Evolutionary conservation across 768 basidiomycete genomes (phyloP), one percentile per base, ranked within the genome.

Genomic region (Phlebiopsis flavidoalba): DNA sequence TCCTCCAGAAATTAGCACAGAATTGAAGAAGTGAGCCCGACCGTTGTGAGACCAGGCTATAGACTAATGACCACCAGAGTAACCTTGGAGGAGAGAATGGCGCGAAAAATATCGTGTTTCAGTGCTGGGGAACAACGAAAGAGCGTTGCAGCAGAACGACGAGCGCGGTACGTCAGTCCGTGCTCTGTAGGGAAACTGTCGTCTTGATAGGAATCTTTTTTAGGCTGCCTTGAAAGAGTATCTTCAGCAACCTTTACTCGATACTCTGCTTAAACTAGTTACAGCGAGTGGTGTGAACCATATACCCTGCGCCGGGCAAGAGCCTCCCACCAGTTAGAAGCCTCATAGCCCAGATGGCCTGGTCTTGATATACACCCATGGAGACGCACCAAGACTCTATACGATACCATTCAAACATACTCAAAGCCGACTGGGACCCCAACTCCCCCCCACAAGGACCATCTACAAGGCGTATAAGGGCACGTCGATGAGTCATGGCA

Each of bases 251-350:
- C 77, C 76, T 12, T 70, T 94, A 5, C 89, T 92, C 67, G 76
- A 79, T 7, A 77, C 79, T 0, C 73, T 95, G 45, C 74, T 92
- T 63, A 89, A 88, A 66, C 76, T 93, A 53, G 75, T 93, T 19
- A 77, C 84, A 15, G 84, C 85, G 1, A 76, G 83, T 0, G 77
- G n/a, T n/a, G n/a, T n/a, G n/a, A n/a, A 84, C 7, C 80, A n/a
- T 79, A 11, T 89, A 86, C 65, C 92, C 95, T n/a, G 72, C 81
- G 31, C 95, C 96, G 0, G 96, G 96, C 48, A 87, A 95, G n/a
- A n/a, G n/a, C n/a, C n/a, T n/a, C n/a, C n/a, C n/a, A 10, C 92
- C 93, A 2, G 75, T 94, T 47, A 83, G 96, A 45, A 87, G 89
- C 60, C 77, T 93, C 5, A 83, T 89, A 51, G 84, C 89, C 8